Conservation (phyloP, 106 monocot species). For the Apostasia shenzhenica region DNA sequence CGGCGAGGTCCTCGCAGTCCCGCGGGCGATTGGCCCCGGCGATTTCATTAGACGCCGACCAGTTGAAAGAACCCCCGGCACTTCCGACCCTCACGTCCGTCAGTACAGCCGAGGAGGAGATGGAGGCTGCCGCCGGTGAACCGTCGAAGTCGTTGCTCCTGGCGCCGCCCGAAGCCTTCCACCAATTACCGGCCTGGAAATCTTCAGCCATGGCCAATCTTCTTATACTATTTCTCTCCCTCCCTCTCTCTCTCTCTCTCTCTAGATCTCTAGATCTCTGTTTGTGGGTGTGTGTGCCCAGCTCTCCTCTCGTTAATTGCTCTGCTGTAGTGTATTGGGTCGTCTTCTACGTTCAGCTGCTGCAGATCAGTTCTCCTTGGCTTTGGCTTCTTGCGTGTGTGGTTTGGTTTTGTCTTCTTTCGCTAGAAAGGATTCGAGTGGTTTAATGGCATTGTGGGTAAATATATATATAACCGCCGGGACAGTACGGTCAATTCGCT, state of each 20-base stretch:
- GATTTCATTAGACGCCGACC: too few species aligned
- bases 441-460: too few species aligned
- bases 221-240: background rate
- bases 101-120: background rate
- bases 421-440: too few species aligned
- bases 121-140: background rate
- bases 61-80: too few species aligned
- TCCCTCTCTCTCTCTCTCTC: background rate
- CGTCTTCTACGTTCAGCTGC: too few species aligned
- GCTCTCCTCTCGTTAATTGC: too few species aligned
- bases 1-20: too few species aligned
- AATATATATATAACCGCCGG: too few species aligned
- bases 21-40: too few species aligned
- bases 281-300: background rate
- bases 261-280: background rate
- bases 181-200: background rate
- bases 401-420: too few species aligned
- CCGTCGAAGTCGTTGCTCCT: background rate
- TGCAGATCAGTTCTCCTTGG: background rate
- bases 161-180: background rate
- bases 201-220: constrained; percentile 3
- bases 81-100: too few species aligned
- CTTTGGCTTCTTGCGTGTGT: background rate
- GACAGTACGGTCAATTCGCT: too few species aligned
- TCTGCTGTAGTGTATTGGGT: background rate